Conservation (phyloP, 495 filamentous ascomycete genomes). For the Talaromyces liani region DNA sequence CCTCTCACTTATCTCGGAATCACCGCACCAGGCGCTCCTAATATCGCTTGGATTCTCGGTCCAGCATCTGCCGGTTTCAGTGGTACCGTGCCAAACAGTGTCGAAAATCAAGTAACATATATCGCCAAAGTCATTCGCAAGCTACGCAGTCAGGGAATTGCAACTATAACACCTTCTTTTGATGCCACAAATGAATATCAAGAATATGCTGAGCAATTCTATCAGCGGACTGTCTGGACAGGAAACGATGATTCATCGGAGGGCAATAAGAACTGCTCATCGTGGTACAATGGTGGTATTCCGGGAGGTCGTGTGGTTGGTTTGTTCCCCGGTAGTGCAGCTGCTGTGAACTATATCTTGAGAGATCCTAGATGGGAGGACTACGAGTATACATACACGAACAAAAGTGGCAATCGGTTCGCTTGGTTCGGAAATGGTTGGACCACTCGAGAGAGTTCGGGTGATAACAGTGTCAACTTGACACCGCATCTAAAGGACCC, state of each 20-base stretch:
- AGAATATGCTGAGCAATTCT: conserved; percentile 54
- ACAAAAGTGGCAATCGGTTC: conserved; percentile 43
- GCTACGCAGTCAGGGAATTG: conserved; percentile 54
- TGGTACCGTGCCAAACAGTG: conserved; percentile 42
- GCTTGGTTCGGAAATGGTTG: conserved; percentile 53
- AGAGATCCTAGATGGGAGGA: conserved; percentile 65
- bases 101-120: conserved; percentile 53
- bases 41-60: conserved; percentile 48
- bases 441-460: conserved; percentile 32
- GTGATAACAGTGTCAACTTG: conserved; percentile 26
- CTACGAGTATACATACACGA: conserved; percentile 54
- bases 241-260: conserved; percentile 20
- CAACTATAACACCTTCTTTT: conserved; percentile 44
- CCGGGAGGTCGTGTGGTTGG: conserved; percentile 52
- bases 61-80: conserved; percentile 42
- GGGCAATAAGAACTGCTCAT: conserved; percentile 48
- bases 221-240: conserved; percentile 52
- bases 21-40: conserved; percentile 57
- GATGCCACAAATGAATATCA: conserved; percentile 56
- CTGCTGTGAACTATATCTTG: conserved; percentile 47
- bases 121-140: conserved; percentile 60
- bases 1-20: conserved; percentile 60
- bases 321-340: conserved; percentile 58
- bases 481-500: conserved; percentile 42
- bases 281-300: conserved; percentile 61